Conservation (phyloP, 2,329 filamentous ascomycete genomes). For the Claviceps purpurea region DNA sequence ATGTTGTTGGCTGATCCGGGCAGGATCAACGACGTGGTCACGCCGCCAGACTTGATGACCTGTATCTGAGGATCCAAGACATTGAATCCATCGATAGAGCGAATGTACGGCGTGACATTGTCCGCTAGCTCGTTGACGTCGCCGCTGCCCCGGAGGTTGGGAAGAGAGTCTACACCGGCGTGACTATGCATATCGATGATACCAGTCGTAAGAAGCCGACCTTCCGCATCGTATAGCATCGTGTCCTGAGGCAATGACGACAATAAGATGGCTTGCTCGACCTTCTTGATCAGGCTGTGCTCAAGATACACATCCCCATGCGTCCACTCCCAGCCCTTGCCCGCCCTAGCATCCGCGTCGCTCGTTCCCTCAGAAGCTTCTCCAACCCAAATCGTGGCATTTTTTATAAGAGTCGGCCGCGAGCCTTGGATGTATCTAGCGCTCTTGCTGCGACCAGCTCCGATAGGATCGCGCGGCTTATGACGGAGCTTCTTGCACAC, state of each 20-base stretch:
- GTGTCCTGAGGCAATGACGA: slow-evolving; percentile 31
- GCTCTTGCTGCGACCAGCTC: slow-evolving; percentile 43
- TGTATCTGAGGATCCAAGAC: slow-evolving; percentile 51
- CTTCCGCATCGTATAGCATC: slow-evolving; percentile 42
- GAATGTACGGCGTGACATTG: slow-evolving; percentile 54
- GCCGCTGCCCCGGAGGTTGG: slow-evolving; percentile 35
- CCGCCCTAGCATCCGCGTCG: slow-evolving; percentile 38
- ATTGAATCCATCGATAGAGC: slow-evolving; percentile 51
- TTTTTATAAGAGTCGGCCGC: slow-evolving; percentile 48
- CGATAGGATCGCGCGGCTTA: slow-evolving; percentile 42
- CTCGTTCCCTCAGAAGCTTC: slow-evolving; percentile 40
- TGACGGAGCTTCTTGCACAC: slow-evolving; percentile 41
- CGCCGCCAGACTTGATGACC: slow-evolving; percentile 60
- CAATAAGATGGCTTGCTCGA: slow-evolving; percentile 30
- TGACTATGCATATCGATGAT: slow-evolving; percentile 64
- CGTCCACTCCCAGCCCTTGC: slow-evolving; percentile 48
- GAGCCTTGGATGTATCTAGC: slow-evolving; percentile 46
- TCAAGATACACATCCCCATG: slow-evolving; percentile 47
- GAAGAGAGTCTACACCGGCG: slow-evolving; percentile 46
- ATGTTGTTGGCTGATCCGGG: slow-evolving; percentile 63
- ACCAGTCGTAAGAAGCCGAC: slow-evolving; percentile 49
- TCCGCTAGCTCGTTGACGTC: slow-evolving; percentile 52
- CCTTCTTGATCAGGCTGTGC: slow-evolving; percentile 44
- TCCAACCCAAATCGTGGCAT: slow-evolving; percentile 54
- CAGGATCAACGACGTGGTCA: slow-evolving; percentile 53